Evolutionary conservation across 202 grass and related monocot species (phyloP), one percentile per base, ranked within the genome.

Genomic region (Carex arenaria): DNA sequence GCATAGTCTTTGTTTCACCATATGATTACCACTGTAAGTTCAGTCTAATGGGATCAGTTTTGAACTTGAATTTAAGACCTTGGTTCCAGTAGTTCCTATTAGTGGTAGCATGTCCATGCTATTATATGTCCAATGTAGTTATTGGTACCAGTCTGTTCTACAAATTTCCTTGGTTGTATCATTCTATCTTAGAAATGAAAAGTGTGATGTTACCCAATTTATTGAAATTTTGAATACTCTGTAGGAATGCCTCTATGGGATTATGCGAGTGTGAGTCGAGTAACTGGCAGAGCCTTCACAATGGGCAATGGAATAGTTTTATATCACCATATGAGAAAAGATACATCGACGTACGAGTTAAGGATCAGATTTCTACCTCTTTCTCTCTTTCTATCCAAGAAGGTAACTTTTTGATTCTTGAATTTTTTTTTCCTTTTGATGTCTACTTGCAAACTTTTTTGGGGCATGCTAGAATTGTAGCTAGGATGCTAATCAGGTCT

Each of bases 331-430:
- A 90, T 84, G 91, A 76, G 43, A 87, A 87, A 79, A 93, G 86
- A 92, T 98, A 90, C 65, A 76, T 94, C 84, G 96, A 99, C 82
- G 67, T 96, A 67, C 91, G 89, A 87, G 32, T 95, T 51, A 64
- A 88, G 85, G 93, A 94, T 89, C 89, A 92, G 76, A 91, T 81
- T 78, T 84, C 89, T 84, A 86, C 83, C 70, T 87, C 83, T 22
- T 96, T 95, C 73, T 92, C 81, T 73, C 72, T 96, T 83, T 96
- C 91, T 36, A 90, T 94, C 66, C 85, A 92, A 65, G 85, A 96
- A 92, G 96, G 96, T 99, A 70, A 38, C 17, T 73, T 83, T 38
- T 61, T 34, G 60, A 26, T 65, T 83, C 0, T 64, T 70, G 45
- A 45, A 10, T 1, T 36, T 55, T 79, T 78, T 67, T 7, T 72